Base-by-base conservation (phyloP, 2,329 filamentous ascomycete species). In the Reticulascus tulasneorum region DNA sequence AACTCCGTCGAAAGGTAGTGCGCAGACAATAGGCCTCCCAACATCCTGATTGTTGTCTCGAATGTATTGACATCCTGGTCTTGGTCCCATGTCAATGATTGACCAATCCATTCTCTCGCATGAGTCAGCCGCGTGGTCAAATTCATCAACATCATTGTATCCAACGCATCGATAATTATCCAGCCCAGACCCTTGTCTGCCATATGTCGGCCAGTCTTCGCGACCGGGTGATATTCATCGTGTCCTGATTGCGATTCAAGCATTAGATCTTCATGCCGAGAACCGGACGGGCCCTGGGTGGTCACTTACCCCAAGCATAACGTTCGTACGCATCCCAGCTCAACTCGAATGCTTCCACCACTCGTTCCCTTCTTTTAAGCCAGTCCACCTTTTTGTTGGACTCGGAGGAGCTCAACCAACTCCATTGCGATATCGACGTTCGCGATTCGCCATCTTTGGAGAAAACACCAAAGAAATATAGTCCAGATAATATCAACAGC, bases 111-210 rank as follows among this genome's bases (percentile, higher is more conserved):
- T 55, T 94, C 78, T 37, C 91, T 76, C 19, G 93, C 91, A 53
- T 94, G 82, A 23, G 81, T 75, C 24, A 98, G 74, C 44, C 90
- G 82, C 21, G 80, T 84, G 11, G 91, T 97, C 47, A 95, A 72
- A 59, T 97, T 97, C 93, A 98, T 98, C 43, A 98, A 71, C 67
- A 98, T 98, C 73, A 97, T 77, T 1, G 93, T 98, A 61, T 98
- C 93, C 45, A 98, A 69, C 10, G 91, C 82, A 64, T 98, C 93
- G 38, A 98, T 84, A 44, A 98, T 96, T 53, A 97, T 97, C 93
- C 94, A 98, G 20, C 93, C 93, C 63, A 98, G 74, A 18, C 91
- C 93, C 44, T 87, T 81, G 4, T 84, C 75, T 7, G 88, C 82
- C 91, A 98, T 97, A 51, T 93, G 81, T 33, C 71, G 73, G 32